Evolutionary conservation across 164 flowering plant species (phyloP).

Genomic region (Warburgia ugandensis): DNA sequence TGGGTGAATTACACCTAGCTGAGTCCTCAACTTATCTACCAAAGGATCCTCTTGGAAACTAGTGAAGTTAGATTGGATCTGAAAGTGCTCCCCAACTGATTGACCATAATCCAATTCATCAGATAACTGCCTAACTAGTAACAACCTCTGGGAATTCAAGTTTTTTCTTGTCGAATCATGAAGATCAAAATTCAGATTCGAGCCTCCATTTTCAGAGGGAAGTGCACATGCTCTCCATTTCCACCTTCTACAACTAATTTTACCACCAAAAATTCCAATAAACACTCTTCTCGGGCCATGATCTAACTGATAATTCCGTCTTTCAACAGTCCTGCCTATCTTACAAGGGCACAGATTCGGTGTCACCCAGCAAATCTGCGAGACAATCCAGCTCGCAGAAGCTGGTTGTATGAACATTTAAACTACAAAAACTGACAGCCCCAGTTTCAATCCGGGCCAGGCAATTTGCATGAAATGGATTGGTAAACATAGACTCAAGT

Average conservation of each 20-base stretch:
- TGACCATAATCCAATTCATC: conserved; percentile 36
- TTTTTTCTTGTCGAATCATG: conserved; percentile 29
- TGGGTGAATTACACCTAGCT: conserved; percentile 86
- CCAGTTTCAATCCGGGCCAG: too few species aligned
- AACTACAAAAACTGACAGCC: too few species aligned
- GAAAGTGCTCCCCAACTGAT: conserved; percentile 20
- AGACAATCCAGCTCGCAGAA: conserved; percentile 23
- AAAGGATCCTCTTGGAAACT: conserved; percentile 69
- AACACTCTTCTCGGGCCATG: neutral
- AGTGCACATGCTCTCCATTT: conserved; percentile 12
- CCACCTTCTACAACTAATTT: conserved; percentile 5
- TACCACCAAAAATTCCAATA: conserved; percentile 4
- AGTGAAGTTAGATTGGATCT: conserved; percentile 42
- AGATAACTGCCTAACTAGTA: conserved; percentile 35
- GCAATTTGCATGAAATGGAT: too few species aligned
- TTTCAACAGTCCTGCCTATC: neutral
- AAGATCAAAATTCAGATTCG: conserved; percentile 21
- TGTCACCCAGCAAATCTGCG: conserved; percentile 11
- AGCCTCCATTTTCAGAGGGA: conserved; percentile 10
- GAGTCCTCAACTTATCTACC: conserved; percentile 85
- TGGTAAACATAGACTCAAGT: too few species aligned
- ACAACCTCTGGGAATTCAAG: conserved; percentile 14
- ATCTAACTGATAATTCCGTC: neutral
- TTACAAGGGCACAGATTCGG: conserved; percentile 13
- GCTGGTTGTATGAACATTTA: conserved; percentile 41